A percentile compares a stretch with the other conserved stretches of the same genome.
Evolutionary conservation across 345 rosid species (phyloP).

Genomic region (Brassica cretica): DNA sequence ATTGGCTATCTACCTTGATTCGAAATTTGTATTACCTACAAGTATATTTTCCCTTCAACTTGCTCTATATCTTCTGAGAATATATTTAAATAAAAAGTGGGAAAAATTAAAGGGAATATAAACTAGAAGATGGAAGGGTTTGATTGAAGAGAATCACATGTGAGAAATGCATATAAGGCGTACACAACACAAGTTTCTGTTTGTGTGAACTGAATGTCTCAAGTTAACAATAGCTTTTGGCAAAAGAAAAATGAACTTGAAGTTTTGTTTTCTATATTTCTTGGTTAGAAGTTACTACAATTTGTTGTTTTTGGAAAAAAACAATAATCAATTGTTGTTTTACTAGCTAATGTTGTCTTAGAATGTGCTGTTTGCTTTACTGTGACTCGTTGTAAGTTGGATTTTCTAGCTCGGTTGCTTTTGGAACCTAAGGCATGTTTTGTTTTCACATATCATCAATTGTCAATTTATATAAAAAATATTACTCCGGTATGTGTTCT

Average conservation of each 20-base stretch:
- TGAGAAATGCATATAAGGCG: not conserved
- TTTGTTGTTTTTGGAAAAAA: not conserved
- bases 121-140: constrained; percentile 5
- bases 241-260: not conserved
- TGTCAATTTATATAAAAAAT: not conserved
- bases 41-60: constrained; percentile 1
- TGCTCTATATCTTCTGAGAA: constrained; percentile 13
- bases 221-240: constrained; percentile 4
- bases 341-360: not conserved
- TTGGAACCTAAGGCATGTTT: not conserved
- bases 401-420: not conserved
- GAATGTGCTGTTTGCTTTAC: constrained; percentile 1
- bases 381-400: not conserved
- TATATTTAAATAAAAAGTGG: not conserved
- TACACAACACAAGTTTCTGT: constrained; percentile 14
- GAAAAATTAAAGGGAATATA: not conserved
- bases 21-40: constrained; percentile 24
- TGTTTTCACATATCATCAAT: not conserved
- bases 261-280: constrained; percentile 23
- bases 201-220: constrained; percentile 24
- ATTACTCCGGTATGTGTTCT: not conserved
- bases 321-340: not conserved
- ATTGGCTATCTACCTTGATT: constrained; percentile 28
- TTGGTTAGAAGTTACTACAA: not conserved
- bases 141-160: constrained; percentile 7